Percentiles rank a stretch among this genome's conserved stretches.
These are phyloP conservation scores for Neoascochyta sp. DNA, from an alignment of 2,329 filamentous ascomycete genomes.

Conservation along the genomic window DNA sequence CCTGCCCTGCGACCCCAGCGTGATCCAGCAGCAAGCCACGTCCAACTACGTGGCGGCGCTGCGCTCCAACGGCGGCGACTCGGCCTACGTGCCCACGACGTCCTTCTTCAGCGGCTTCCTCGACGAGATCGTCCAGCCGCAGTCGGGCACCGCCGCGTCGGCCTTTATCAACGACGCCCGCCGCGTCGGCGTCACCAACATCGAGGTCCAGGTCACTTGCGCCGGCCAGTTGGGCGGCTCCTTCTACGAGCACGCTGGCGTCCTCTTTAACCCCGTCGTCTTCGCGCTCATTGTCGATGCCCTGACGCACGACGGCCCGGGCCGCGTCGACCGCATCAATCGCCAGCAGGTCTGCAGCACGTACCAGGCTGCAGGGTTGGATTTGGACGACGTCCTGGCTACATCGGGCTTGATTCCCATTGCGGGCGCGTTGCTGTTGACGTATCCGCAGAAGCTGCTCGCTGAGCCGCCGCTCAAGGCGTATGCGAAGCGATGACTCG, in stretches of 20 bases:
- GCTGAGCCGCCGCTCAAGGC: slow-evolving; percentile 35
- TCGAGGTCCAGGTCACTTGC: slow-evolving; percentile 48
- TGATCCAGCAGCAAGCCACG: slow-evolving; percentile 49
- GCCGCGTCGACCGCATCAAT: slow-evolving; percentile 39
- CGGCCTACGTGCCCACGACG: slow-evolving; percentile 55
- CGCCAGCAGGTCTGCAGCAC: slow-evolving; percentile 40
- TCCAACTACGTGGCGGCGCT: slow-evolving; percentile 45
- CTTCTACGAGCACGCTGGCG: slow-evolving; percentile 51
- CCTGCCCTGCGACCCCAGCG: slow-evolving; percentile 33
- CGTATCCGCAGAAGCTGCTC: slow-evolving; percentile 26
- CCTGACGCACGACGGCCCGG: slow-evolving; percentile 48
- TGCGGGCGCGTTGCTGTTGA: slow-evolving; percentile 30
- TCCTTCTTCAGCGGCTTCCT: slow-evolving; percentile 49
- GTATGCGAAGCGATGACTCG: too few species aligned
- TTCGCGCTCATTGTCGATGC: slow-evolving; percentile 48
- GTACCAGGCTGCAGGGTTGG: slow-evolving; percentile 39
- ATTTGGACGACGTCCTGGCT: slow-evolving; percentile 45
- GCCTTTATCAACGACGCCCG: slow-evolving; percentile 44
- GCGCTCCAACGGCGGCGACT: slow-evolving; percentile 46
- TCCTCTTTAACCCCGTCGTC: slow-evolving; percentile 49
- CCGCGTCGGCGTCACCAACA: slow-evolving; percentile 50
- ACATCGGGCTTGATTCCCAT: slow-evolving; percentile 45
- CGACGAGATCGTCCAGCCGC: slow-evolving; percentile 54
- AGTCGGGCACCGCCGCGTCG: slow-evolving; percentile 47
- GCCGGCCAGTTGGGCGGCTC: slow-evolving; percentile 40